These are phyloP conservation scores for Ligustrum vulgare DNA, from an alignment of 257 asterid species.

Conservation along the genomic window DNA sequence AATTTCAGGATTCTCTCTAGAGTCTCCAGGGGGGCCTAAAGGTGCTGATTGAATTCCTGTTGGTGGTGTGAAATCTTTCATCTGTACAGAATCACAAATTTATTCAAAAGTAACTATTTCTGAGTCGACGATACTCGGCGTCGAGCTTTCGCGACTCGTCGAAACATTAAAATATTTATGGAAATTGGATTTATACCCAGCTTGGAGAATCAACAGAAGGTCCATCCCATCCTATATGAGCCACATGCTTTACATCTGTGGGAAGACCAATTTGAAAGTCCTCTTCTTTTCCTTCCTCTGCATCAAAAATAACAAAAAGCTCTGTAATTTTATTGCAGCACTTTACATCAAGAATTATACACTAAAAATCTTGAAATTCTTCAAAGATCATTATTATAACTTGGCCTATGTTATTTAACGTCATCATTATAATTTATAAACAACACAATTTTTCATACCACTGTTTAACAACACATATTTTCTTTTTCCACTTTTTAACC, in stretches of 20 bases:
- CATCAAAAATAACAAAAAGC: conserved; percentile 5
- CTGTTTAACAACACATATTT: no score
- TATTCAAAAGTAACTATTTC: background rate
- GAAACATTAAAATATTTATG: background rate
- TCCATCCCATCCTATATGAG: conserved; percentile 97
- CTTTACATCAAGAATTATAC: background rate
- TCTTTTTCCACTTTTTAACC: no score
- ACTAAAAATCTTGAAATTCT: background rate
- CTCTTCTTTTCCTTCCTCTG: conserved; percentile 75
- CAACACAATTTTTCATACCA: no score
- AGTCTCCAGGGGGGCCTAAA: conserved; percentile 42
- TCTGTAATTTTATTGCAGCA: background rate
- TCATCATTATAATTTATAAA: no score
- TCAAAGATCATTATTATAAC: background rate
- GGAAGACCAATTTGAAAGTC: conserved; percentile 87
- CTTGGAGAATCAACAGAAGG: conserved; percentile 68
- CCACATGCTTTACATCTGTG: conserved; percentile 97
- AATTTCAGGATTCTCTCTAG: conserved; percentile 54
- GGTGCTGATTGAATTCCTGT: conserved; percentile 62
- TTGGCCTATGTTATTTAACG: background rate
- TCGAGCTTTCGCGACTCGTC: background rate
- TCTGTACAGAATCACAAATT: conserved; percentile 35
- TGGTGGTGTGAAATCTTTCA: conserved; percentile 63
- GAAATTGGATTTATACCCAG: conserved; percentile 46
- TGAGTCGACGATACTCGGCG: background rate